Percentiles rank a stretch among this genome's conserved stretches.
Evolutionary conservation across 2,329 filamentous ascomycete genomes (phyloP).

Genomic region (Fusarium domesticum): DNA sequence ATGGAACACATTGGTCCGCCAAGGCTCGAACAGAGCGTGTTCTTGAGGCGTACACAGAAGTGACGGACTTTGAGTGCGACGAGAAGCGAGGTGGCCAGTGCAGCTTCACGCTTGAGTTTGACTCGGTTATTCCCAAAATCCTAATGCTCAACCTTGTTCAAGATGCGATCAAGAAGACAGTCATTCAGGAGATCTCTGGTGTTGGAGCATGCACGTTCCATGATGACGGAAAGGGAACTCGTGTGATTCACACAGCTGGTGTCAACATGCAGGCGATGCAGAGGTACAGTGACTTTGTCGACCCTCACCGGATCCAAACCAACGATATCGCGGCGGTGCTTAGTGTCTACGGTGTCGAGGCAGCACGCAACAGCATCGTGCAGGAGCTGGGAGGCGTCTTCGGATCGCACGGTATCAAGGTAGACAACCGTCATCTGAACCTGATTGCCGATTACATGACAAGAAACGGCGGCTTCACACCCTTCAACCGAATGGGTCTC

Average conservation of each 20-base stretch:
- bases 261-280: constrained; percentile 91
- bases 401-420: constrained; percentile 82
- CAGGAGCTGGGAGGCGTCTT: constrained; percentile 84
- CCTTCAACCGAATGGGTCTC: constrained; percentile 90
- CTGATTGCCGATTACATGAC: constrained; percentile 98
- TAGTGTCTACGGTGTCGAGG: constrained; percentile 86
- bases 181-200: constrained; percentile 82
- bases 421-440: constrained; percentile 89
- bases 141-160: constrained; percentile 92
- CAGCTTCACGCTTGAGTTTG: constrained; percentile 79
- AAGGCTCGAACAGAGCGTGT: constrained; percentile 61
- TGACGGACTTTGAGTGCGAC: constrained; percentile 78
- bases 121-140: constrained; percentile 77
- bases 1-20: constrained; percentile 38
- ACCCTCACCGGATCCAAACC: constrained; percentile 81
- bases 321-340: constrained; percentile 91
- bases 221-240: constrained; percentile 55
- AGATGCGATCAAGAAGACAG: constrained; percentile 69
- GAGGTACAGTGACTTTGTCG: constrained; percentile 77
- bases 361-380: constrained; percentile 82
- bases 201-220: constrained; percentile 68
- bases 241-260: constrained; percentile 73
- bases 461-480: constrained; percentile 80
- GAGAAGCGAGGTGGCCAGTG: constrained; percentile 70
- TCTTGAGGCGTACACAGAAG: constrained; percentile 59